Conservation (phyloP, 164 flowering plant genomes). For the Saururus chinensis region DNA sequence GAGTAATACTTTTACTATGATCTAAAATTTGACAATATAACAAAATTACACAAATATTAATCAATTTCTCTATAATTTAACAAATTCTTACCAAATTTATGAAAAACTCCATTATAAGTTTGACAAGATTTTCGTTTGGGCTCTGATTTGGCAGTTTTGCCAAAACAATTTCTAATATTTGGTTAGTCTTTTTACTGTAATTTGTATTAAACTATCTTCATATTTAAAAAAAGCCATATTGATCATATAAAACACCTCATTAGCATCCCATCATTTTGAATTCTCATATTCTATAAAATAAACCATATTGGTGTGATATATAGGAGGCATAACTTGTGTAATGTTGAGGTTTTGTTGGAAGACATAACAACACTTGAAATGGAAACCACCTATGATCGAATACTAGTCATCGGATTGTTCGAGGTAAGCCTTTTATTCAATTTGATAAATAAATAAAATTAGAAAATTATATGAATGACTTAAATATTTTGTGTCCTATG, state of each 20-base stretch:
- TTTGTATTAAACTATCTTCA: background rate
- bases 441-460: background rate
- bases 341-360: conserved; percentile 68
- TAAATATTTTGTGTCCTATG: background rate
- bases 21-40: no score
- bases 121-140: no score
- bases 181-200: background rate
- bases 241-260: background rate
- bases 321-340: conserved; percentile 53
- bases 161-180: no score
- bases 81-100: background rate
- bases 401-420: conserved; percentile 84
- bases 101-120: no score
- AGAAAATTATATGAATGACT: background rate
- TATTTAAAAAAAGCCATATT: background rate
- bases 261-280: background rate
- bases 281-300: no score
- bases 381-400: conserved; percentile 70
- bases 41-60: no score
- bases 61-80: no score
- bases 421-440: conserved; percentile 36
- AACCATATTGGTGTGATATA: background rate
- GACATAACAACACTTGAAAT: conserved; percentile 76
- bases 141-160: no score
- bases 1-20: no score